Conservation (phyloP, 2,329 filamentous ascomycete genomes). For the Cyphellophora europaea region DNA sequence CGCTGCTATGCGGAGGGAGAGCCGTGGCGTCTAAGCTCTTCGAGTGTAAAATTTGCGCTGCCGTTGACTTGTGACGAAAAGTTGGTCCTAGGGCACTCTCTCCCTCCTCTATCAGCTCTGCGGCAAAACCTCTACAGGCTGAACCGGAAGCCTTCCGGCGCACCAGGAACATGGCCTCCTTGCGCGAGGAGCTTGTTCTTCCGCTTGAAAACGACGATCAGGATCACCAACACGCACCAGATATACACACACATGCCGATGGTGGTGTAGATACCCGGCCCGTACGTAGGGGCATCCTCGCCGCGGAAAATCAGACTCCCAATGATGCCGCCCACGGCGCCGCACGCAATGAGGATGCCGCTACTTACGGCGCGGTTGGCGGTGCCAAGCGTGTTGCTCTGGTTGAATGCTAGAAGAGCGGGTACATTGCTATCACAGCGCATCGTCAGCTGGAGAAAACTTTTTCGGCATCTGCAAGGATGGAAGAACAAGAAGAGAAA, state of each 20-base stretch:
- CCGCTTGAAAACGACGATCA: slow-evolving; percentile 4
- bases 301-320: slow-evolving; percentile 61
- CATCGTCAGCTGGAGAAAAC: too few relatives aligned
- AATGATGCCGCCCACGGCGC: slow-evolving; percentile 64
- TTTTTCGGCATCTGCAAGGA: too few relatives aligned
- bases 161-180: too few relatives aligned
- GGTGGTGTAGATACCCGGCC: slow-evolving; percentile 21
- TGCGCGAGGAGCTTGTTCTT: too few relatives aligned
- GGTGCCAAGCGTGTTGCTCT: slow-evolving; percentile 24
- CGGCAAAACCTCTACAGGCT: too few relatives aligned
- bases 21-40: not conserved
- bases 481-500: too few relatives aligned
- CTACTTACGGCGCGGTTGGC: slow-evolving; percentile 41
- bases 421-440: too few relatives aligned
- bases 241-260: slow-evolving; percentile 6
- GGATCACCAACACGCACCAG: slow-evolving; percentile 3
- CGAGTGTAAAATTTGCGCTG: too few relatives aligned
- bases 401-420: slow-evolving; percentile 21
- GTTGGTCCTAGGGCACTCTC: too few relatives aligned
- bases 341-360: slow-evolving; percentile 40
- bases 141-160: too few relatives aligned
- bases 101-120: too few relatives aligned
- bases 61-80: too few relatives aligned
- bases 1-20: not conserved
- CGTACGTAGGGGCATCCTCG: slow-evolving; percentile 25